Evolutionary conservation across 2,329 filamentous ascomycete species (phyloP), one percentile per base, ranked within the genome.

Genomic region (Fusarium fujikuroi): DNA sequence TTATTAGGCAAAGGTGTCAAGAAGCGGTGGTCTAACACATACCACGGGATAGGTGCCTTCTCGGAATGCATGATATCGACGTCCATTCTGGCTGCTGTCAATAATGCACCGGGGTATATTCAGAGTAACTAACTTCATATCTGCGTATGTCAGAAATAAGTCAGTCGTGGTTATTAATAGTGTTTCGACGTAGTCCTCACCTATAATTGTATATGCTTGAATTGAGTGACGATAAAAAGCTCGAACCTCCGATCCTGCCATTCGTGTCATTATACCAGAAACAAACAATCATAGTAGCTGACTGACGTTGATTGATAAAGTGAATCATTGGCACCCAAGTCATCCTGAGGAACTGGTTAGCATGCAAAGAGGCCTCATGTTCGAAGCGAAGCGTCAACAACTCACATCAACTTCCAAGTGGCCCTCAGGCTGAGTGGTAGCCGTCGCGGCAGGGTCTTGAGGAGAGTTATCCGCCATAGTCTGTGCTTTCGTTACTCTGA

Each of bases 51-150:
- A 74, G 8, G 71, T 47, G 15, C 71, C 71, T 37, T 71, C 67
- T 2, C 69, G 67, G 25, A 71, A 71, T 14, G 69, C 66, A n/a
- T 71, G 69, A 40, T 71, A 73, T 21, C 67, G 58, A 36, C 71
- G 67, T 16, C 70, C 70, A 1, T 73, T 44, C 53, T 44, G 9
- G 11, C 9, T 25, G 12, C 3, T 21, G 12, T 57, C 12, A 57
- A 28, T 7, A 14, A 1, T 23, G 2, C 4, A 14, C 58, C 5
- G 47, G 14, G 32, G 5, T 9, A 15, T 21, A 3, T 9, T 28
- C 7, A 6, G 7, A 16, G 5, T 14, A 10, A n/a, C 61, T 44
- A 1, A 70, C 70, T 30, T 73, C 70, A 21, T 60, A 73, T 59
- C 70, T 73, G 14, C 7, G 14, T 3, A 14, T 2, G 16, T 9